A percentile compares a stretch with the other conserved stretches of the same genome.
These are phyloP conservation scores for Fragaria iinumae DNA, from an alignment of 306 rosid species.

Conservation along the genomic window DNA sequence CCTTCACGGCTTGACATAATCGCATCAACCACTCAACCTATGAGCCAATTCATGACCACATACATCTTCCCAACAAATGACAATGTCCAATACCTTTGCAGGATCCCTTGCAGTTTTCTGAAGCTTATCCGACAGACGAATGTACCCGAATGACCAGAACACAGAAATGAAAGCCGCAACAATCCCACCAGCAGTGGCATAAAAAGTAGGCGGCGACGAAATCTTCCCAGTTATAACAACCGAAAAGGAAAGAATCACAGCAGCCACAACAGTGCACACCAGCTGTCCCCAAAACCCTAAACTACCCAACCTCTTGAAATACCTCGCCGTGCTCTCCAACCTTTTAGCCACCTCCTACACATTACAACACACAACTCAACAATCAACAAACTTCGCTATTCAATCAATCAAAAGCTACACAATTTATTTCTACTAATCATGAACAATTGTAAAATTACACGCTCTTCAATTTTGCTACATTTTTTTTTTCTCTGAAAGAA, in stretches of 20 bases:
- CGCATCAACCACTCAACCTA: neutral
- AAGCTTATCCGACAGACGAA: conserved; percentile 88
- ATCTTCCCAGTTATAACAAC: conserved; percentile 75
- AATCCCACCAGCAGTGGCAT: conserved; percentile 90
- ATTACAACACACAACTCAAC: neutral
- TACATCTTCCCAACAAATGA: neutral
- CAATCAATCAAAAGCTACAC: conserved; percentile 1
- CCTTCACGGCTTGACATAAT: neutral
- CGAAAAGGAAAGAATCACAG: conserved; percentile 91
- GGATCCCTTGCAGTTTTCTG: conserved; percentile 72
- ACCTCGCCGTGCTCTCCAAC: conserved; percentile 81
- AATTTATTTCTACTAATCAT: neutral
- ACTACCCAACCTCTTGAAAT: conserved; percentile 87
- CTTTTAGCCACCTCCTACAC: conserved; percentile 91
- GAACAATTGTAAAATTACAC: neutral
- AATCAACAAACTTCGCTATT: conserved; percentile 20
- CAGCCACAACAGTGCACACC: conserved; percentile 81
- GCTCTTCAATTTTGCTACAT: neutral
- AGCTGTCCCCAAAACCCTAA: conserved; percentile 97
- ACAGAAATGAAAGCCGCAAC: conserved; percentile 88
- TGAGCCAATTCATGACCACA: neutral
- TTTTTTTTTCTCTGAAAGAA: neutral
- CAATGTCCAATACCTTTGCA: conserved; percentile 60
- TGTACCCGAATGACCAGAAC: conserved; percentile 96
- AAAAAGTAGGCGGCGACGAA: conserved; percentile 83